Conservation (phyloP, 495 filamentous ascomycete genomes). For the Penicillium alfredii region DNA sequence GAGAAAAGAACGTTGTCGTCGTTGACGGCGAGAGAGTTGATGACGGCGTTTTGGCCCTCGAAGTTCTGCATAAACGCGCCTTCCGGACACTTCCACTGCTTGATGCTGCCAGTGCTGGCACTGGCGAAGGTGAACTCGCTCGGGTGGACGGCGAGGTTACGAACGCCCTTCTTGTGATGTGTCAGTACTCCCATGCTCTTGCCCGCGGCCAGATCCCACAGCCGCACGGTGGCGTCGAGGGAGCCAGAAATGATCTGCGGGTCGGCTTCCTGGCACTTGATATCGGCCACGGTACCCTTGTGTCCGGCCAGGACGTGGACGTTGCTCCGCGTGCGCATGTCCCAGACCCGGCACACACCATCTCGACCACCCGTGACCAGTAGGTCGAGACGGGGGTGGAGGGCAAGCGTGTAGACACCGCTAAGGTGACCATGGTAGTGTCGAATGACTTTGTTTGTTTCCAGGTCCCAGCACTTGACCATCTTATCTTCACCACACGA, state of each 20-base stretch:
- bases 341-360: constrained; percentile 92
- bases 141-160: constrained; percentile 79
- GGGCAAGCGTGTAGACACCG: constrained; percentile 84
- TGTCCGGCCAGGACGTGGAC: constrained; percentile 91
- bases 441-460: constrained; percentile 96
- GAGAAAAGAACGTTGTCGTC: constrained; percentile 94
- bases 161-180: constrained; percentile 97
- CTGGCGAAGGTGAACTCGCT: constrained; percentile 95
- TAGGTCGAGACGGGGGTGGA: constrained; percentile 92
- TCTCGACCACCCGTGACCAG: constrained; percentile 93
- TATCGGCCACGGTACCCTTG: constrained; percentile 77
- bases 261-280: constrained; percentile 93
- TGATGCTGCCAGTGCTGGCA: constrained; percentile 87
- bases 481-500: constrained; percentile 99
- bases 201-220: constrained; percentile 95
- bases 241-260: constrained; percentile 91
- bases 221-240: constrained; percentile 82
- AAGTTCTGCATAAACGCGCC: constrained; percentile 99
- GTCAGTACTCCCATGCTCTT: constrained; percentile 95
- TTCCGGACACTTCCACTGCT: constrained; percentile 99
- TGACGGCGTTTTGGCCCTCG: constrained; percentile 91
- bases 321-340: constrained; percentile 94
- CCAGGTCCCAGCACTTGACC: constrained; percentile 99
- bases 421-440: constrained; percentile 98
- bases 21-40: constrained; percentile 91